phyloP scores from a whole-genome alignment of 441 rosid species.

The Populus hybrid region DNA sequence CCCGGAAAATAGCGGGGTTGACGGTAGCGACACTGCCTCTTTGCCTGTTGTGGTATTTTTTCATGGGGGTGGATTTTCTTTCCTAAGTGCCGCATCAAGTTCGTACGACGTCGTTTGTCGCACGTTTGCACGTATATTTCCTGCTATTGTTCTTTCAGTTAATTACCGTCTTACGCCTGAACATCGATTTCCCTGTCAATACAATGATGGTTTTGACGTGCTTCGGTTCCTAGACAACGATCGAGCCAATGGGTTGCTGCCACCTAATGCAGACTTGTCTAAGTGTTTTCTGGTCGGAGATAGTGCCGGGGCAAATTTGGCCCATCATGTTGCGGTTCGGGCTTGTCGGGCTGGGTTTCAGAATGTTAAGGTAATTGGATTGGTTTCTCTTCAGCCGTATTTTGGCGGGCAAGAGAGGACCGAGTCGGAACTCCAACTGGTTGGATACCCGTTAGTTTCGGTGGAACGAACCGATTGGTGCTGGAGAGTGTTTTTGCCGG shows the following conservation, averaged over 20 bases:
- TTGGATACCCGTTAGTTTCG: slow-evolving; percentile 29
- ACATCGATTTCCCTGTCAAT: slow-evolving; percentile 25
- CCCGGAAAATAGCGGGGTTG: slow-evolving; percentile 24
- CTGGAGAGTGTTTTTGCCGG: slow-evolving; percentile 55
- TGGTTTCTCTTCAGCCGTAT: slow-evolving; percentile 21
- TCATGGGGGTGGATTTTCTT: slow-evolving; percentile 86
- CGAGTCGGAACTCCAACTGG: slow-evolving; percentile 21
- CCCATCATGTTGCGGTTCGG: slow-evolving; percentile 25
- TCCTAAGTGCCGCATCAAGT: slow-evolving; percentile 45
- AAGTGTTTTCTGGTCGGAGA: slow-evolving; percentile 23
- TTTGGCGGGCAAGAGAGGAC: slow-evolving; percentile 35
- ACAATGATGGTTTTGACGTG: slow-evolving; percentile 30
- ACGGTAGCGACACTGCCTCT: slow-evolving; percentile 6
- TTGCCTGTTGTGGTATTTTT: slow-evolving; percentile 72
- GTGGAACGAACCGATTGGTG: slow-evolving; percentile 44
- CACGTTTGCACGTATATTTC: slow-evolving; percentile 44
- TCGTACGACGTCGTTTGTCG: slow-evolving; percentile 64
- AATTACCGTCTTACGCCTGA: slow-evolving; percentile 24
- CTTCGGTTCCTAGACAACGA: slow-evolving; percentile 18
- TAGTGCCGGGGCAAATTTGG: slow-evolving; percentile 33
- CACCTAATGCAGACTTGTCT: background rate
- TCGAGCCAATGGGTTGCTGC: background rate
- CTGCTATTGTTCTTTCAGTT: slow-evolving; percentile 38
- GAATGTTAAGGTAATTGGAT: slow-evolving; percentile 14
- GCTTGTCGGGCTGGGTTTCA: slow-evolving; percentile 10